These are phyloP conservation scores for Baorangia bicolor DNA, from an alignment of 768 basidiomycete genomes.

Conservation along the genomic window DNA sequence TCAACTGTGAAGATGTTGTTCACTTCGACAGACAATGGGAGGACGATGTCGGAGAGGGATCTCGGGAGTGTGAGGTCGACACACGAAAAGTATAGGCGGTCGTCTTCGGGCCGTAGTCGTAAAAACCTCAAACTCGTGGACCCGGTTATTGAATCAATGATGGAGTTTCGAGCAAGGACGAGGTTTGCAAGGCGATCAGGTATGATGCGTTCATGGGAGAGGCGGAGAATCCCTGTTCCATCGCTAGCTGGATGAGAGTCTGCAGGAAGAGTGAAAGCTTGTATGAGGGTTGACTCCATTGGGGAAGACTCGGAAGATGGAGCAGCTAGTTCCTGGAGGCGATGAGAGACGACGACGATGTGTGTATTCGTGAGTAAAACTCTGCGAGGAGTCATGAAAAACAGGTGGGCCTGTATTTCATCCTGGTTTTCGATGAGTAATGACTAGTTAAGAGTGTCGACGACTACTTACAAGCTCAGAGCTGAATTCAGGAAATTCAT, in stretches of 20 bases:
- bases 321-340: too few species aligned
- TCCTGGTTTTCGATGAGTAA: not conserved
- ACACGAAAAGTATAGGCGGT: not conserved
- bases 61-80: not conserved
- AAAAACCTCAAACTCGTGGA: not conserved
- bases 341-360: not conserved
- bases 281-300: not conserved
- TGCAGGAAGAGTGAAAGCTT: not conserved
- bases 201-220: conserved; percentile 1
- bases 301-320: not conserved
- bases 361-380: conserved; percentile 6
- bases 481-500: not conserved
- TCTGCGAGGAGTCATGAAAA: not conserved
- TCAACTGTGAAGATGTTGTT: conserved; percentile 1
- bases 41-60: not conserved
- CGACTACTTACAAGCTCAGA: not conserved
- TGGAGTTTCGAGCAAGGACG: conserved; percentile 4
- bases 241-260: not conserved
- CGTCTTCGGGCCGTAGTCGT: not conserved
- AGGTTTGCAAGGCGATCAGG: not conserved
- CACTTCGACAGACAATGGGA: not conserved
- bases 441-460: not conserved
- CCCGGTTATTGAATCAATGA: not conserved
- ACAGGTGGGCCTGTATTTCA: not conserved
- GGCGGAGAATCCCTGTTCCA: not conserved